These are phyloP conservation scores for Myxozyma udenii DNA, from an alignment of 805 yeast species.

Conservation along the genomic window DNA sequence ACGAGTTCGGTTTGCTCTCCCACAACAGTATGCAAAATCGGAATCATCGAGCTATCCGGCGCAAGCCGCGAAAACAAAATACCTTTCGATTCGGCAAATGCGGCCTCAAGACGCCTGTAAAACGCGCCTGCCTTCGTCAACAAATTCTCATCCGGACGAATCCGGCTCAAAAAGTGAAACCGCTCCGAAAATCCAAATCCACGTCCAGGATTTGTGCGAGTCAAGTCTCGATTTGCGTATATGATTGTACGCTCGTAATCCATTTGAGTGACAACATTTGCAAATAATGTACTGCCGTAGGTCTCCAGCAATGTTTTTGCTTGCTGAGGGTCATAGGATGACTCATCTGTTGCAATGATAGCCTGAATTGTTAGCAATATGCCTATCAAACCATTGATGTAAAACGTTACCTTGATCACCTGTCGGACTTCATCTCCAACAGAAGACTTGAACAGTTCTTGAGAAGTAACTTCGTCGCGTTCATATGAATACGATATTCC, in stretches of 20 bases:
- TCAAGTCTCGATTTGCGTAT: constrained; percentile 37
- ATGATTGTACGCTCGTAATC: constrained; percentile 46
- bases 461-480: background rate
- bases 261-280: constrained; percentile 51
- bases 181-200: constrained; percentile 58
- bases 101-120: constrained; percentile 43
- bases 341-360: constrained; percentile 54
- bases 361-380: constrained; percentile 37
- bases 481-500: constrained; percentile 12
- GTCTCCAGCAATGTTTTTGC: constrained; percentile 49
- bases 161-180: constrained; percentile 43
- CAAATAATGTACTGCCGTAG: constrained; percentile 48
- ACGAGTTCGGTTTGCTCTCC: constrained; percentile 44
- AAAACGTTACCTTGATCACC: constrained; percentile 29
- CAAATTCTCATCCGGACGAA: constrained; percentile 42
- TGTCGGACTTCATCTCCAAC: constrained; percentile 21
- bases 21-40: constrained; percentile 56
- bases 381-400: background rate
- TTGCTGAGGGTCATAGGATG: constrained; percentile 45
- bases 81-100: constrained; percentile 52
- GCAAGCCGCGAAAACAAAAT: constrained; percentile 51
- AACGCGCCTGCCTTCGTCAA: constrained; percentile 50
- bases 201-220: constrained; percentile 43
- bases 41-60: constrained; percentile 60
- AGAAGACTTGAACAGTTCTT: background rate